Evolutionary conservation across 176 grass and related monocot species (phyloP), one percentile per base, ranked within the genome.

Genomic region (Pontederia paniculata): DNA sequence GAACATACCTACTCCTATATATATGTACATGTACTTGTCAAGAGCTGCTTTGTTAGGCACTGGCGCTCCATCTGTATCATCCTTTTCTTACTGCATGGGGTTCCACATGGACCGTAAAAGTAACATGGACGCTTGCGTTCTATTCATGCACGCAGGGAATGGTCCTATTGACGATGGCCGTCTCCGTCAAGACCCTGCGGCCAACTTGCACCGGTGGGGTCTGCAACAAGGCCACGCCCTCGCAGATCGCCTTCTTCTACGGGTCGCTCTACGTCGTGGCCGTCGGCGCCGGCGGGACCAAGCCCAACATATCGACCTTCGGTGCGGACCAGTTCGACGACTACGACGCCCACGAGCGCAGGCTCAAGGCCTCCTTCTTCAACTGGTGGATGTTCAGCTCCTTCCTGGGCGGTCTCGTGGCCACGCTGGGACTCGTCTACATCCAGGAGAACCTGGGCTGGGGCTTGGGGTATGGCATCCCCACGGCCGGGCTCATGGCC

Each of bases 351-450:
- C 54, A 62, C 20, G 88, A 86, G 65, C 44, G 73, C 53, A 43
- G 23, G 45, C 43, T 67, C 2, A 86, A 93, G 77, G 28, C 46
- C 13, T 80, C 88, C 21, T 91, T 91, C 67, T 91, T 91, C 78
- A 91, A 91, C 73, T 91, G 87, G 87, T 91, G 87, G 87, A 75
- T 90, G 63, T 85, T 90, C 68, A 82, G 87, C 58, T 79, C 81
- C 21, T 90, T 90, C 59, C 9, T 69, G 0, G 87, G 82, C 28
- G 82, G 50, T 10, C 73, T 91, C 3, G 31, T 82, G 16, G 81
- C 88, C 69, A 68, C 74, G 10, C 67, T 86, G 15, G 77, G 66
- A 12, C 77, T 85, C 12, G 81, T 90, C 44, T 90, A 74, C 74
- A 63, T 85, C 8, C 87, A 90, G 62, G 81, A 90, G 71, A 85